phyloP scores from a whole-genome alignment of 768 basidiomycete species.

The Russula brevipes region DNA sequence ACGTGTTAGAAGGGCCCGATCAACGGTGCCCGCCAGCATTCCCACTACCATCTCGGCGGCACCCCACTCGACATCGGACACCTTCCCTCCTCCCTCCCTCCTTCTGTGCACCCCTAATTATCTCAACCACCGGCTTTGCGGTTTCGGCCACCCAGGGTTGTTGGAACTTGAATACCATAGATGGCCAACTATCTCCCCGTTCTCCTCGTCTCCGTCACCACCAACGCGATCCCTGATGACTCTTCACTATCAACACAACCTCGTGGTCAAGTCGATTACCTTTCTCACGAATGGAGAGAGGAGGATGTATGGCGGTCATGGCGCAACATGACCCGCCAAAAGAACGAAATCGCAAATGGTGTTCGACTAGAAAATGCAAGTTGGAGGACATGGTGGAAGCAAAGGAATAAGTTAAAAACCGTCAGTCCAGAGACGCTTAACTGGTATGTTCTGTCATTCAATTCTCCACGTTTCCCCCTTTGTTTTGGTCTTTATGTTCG shows the following conservation, averaged over 20 bases:
- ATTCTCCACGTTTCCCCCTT: background rate
- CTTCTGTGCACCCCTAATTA: background rate
- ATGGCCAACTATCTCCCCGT: slow-evolving; percentile 71
- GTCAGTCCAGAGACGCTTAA: slow-evolving; percentile 96
- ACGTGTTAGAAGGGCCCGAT: slow-evolving; percentile 3
- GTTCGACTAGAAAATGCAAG: slow-evolving; percentile 93
- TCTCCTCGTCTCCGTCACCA: slow-evolving; percentile 57
- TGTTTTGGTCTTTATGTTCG: background rate
- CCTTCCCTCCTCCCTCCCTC: background rate
- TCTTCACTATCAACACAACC: slow-evolving; percentile 77
- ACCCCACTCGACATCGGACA: background rate
- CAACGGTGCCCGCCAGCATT: background rate
- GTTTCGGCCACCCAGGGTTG: background rate
- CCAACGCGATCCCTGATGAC: slow-evolving; percentile 59
- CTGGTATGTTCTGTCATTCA: slow-evolving; percentile 55
- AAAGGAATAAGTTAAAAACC: slow-evolving; percentile 92
- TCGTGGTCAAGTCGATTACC: slow-evolving; percentile 94
- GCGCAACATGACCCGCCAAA: slow-evolving; percentile 97
- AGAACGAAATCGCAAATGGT: slow-evolving; percentile 96
- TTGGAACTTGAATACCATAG: slow-evolving; percentile 10
- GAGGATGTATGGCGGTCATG: slow-evolving; percentile 99
- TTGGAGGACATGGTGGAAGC: slow-evolving; percentile 99
- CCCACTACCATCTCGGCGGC: slow-evolving; percentile 7
- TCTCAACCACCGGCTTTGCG: background rate
- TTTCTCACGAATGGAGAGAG: slow-evolving; percentile 95